Evolutionary conservation across 495 filamentous ascomycete genomes (phyloP).

Genomic region (Stereocaulon alpinum): DNA sequence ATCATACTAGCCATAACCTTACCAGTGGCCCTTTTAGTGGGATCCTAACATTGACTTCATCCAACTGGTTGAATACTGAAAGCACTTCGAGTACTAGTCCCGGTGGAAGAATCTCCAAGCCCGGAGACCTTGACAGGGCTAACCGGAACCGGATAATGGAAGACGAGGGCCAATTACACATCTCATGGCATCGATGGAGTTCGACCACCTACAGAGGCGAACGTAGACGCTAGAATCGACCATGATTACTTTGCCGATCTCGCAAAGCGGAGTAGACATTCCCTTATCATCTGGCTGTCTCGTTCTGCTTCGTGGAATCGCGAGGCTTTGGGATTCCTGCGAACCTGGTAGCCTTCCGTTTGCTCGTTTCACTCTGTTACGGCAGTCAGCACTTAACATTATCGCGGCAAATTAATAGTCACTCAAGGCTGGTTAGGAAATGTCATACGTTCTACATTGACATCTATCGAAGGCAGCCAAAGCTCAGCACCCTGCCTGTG

Average conservation of each 20-base stretch:
- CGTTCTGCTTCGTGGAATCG: background rate
- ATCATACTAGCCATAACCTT: conserved; percentile 4
- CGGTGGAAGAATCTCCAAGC: background rate
- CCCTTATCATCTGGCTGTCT: background rate
- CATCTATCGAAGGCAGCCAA: background rate
- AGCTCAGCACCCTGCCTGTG: background rate
- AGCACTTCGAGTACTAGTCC: conserved; percentile 1
- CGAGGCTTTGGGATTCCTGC: background rate
- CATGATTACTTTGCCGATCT: background rate
- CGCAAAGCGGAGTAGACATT: background rate
- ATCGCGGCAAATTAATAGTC: background rate
- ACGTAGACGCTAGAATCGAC: background rate
- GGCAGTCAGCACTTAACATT: background rate
- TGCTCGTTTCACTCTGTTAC: background rate
- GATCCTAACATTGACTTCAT: background rate
- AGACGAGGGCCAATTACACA: background rate
- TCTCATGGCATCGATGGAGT: background rate
- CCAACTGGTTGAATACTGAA: background rate
- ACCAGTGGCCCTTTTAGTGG: background rate
- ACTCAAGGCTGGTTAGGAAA: background rate
- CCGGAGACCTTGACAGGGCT: background rate
- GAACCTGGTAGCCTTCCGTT: background rate
- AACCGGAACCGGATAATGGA: background rate
- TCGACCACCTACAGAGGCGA: background rate
- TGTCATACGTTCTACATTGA: too few relatives aligned